These are phyloP conservation scores for Arthrinium phaeospermum DNA, from an alignment of 2,329 filamentous ascomycete genomes.

Conservation along the genomic window DNA sequence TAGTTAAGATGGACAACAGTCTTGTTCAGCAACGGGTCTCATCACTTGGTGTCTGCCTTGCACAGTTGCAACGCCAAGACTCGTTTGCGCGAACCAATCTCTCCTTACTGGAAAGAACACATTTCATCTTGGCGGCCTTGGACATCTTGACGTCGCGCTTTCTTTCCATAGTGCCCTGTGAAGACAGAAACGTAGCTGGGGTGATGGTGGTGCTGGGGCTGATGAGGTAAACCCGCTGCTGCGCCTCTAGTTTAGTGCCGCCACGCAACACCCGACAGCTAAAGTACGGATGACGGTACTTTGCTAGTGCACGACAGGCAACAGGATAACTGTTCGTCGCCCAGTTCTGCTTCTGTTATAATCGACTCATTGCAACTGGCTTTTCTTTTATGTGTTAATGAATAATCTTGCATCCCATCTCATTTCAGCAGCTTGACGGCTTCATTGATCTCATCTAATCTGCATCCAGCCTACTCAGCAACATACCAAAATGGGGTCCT, in stretches of 20 bases:
- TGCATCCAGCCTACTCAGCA: no score
- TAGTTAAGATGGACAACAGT: no score
- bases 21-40: no score
- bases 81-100: no score
- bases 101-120: no score
- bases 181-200: no score
- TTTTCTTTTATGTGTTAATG: background rate
- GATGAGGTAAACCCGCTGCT: background rate
- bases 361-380: background rate
- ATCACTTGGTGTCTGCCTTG: no score
- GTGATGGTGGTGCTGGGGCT: background rate
- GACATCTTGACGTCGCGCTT: no score
- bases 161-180: no score
- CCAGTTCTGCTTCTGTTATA: background rate
- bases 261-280: background rate
- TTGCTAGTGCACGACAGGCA: constrained; percentile 2
- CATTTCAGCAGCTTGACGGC: background rate
- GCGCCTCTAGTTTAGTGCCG: background rate
- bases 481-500: background rate
- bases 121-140: no score
- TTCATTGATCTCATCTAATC: background rate
- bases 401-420: background rate
- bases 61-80: no score
- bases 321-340: background rate
- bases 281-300: background rate